These are phyloP conservation scores for Pisolithus orientalis DNA, from an alignment of 768 basidiomycete species.

Conservation along the genomic window DNA sequence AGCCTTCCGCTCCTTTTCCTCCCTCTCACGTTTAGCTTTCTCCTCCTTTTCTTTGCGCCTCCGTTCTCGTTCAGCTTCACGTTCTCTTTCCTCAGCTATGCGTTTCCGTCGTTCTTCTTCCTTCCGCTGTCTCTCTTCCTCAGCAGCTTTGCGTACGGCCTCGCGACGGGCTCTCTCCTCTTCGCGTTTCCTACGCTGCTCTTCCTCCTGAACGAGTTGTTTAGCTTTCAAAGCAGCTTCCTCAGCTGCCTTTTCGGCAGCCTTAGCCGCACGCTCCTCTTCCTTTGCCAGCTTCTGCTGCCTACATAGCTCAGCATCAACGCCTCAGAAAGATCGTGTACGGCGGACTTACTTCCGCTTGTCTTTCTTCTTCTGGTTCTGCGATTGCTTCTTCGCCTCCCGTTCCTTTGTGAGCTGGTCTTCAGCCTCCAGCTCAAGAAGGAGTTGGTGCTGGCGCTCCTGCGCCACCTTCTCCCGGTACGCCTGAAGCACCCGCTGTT, in stretches of 20 bases:
- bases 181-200: conserved; percentile 72
- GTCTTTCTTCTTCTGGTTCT: conserved; percentile 98
- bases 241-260: conserved; percentile 83
- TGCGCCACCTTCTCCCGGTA: conserved; percentile 97
- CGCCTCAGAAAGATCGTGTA: background rate
- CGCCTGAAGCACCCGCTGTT: conserved; percentile 93
- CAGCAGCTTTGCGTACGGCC: conserved; percentile 62
- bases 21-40: conserved; percentile 44
- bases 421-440: conserved; percentile 95
- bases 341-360: conserved; percentile 71
- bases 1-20: conserved; percentile 58
- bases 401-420: conserved; percentile 80
- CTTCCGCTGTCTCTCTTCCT: conserved; percentile 77
- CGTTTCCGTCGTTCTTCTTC: conserved; percentile 82
- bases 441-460: conserved; percentile 86
- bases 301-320: conserved; percentile 34
- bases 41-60: conserved; percentile 75
- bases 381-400: conserved; percentile 89
- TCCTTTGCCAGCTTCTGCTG: conserved; percentile 91
- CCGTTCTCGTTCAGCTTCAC: conserved; percentile 68
- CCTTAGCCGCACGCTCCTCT: conserved; percentile 77
- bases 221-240: conserved; percentile 74
- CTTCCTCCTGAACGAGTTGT: conserved; percentile 74
- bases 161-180: conserved; percentile 84
- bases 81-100: conserved; percentile 73